These are phyloP conservation scores for Parietaria judaica DNA, from an alignment of 306 rosid species.

Conservation along the genomic window DNA sequence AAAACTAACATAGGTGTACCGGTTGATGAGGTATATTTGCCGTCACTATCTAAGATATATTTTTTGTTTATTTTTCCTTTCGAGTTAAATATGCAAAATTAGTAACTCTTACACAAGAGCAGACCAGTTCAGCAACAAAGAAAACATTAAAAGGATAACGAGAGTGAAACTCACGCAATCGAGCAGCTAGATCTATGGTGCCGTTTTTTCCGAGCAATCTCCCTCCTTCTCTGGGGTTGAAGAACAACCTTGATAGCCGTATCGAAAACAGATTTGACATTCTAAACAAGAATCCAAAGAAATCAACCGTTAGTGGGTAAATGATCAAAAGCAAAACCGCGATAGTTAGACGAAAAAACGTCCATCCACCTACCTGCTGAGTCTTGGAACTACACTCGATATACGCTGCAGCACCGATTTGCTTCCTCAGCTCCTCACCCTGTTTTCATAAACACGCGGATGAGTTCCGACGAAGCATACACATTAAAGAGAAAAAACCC, in stretches of 20 bases:
- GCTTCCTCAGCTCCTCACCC: slow-evolving; percentile 99
- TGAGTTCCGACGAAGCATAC: slow-evolving; percentile 7
- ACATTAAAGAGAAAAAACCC: too few species aligned
- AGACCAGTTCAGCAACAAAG: slow-evolving; percentile 9
- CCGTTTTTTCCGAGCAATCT: slow-evolving; percentile 63
- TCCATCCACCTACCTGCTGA: slow-evolving; percentile 53
- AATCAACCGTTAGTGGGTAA: slow-evolving; percentile 12
- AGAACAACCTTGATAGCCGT: slow-evolving; percentile 97
- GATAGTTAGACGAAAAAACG: background rate
- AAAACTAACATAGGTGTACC: too few species aligned
- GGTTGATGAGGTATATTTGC: too few species aligned
- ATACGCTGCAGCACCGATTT: slow-evolving; percentile 94
- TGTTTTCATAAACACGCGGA: slow-evolving; percentile 14
- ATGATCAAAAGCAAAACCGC: background rate
- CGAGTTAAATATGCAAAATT: too few species aligned
- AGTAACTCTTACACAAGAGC: background rate
- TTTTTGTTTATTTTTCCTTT: too few species aligned
- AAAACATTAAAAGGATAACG: background rate
- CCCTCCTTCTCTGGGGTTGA: slow-evolving; percentile 92
- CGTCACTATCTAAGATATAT: too few species aligned
- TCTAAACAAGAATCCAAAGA: slow-evolving; percentile 34
- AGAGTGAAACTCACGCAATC: slow-evolving; percentile 59
- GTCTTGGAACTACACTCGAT: slow-evolving; percentile 97
- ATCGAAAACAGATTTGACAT: slow-evolving; percentile 94
- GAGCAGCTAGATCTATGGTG: slow-evolving; percentile 66